Conservation (phyloP, 305 asterid genomes). For the Fraxinus dipetala region DNA sequence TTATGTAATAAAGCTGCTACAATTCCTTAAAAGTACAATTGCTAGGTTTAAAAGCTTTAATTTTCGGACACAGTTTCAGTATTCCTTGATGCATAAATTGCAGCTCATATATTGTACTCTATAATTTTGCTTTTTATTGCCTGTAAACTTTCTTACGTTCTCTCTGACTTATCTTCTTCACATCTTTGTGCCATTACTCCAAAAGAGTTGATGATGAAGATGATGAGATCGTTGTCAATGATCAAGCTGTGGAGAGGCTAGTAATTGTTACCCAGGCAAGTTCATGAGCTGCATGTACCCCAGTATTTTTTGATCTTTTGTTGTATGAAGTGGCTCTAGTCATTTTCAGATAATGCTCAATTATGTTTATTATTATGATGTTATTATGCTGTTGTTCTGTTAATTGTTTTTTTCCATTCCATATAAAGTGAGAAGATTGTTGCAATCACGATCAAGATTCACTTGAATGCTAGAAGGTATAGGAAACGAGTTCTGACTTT, state of each 20-base stretch:
- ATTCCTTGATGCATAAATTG: not conserved
- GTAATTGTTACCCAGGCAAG: slow-evolving; percentile 88
- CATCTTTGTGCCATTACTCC: slow-evolving; percentile 23
- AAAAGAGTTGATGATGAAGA: slow-evolving; percentile 69
- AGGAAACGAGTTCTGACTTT: not conserved
- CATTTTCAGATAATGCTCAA: slow-evolving; percentile 11
- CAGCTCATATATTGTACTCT: not conserved
- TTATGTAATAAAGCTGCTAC: not conserved
- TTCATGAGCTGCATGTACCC: slow-evolving; percentile 1
- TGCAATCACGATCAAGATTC: slow-evolving; percentile 1
- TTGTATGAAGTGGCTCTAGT: not conserved
- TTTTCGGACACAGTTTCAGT: not conserved
- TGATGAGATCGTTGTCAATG: slow-evolving; percentile 51
- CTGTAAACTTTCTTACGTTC: slow-evolving; percentile 2
- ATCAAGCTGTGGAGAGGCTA: slow-evolving; percentile 73
- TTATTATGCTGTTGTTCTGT: slow-evolving; percentile 1
- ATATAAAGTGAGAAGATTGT: not conserved
- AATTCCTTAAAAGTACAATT: not conserved
- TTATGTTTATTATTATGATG: slow-evolving; percentile 8
- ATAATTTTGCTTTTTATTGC: slow-evolving; percentile 9
- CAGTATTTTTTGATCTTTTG: slow-evolving; percentile 13
- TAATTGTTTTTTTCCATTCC: not conserved
- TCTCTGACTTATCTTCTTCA: slow-evolving; percentile 17
- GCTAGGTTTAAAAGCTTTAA: not conserved
- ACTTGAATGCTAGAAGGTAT: not conserved